phyloP scores from a whole-genome alignment of 2,329 filamentous ascomycete species.

The Xylaria sp. region DNA sequence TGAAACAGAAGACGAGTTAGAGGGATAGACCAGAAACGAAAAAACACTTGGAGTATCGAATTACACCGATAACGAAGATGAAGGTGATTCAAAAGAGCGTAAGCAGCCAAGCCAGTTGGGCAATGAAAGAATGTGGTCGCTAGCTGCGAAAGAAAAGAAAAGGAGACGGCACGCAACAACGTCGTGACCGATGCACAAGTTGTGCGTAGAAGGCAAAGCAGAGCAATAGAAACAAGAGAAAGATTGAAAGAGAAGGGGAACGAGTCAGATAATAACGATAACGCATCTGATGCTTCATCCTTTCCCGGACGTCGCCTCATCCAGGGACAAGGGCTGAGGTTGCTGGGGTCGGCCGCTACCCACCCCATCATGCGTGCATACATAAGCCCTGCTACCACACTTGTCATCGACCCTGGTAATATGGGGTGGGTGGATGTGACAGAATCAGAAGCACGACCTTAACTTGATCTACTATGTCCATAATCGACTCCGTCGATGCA shows the following conservation, averaged over 20 bases:
- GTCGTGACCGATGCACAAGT: conserved; percentile 48
- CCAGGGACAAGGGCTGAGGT: conserved; percentile 51
- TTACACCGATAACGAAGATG: conserved; percentile 52
- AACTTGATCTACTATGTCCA: conserved; percentile 49
- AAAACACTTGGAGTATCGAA: conserved; percentile 49
- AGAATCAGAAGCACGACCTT: conserved; percentile 52
- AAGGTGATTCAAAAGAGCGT: conserved; percentile 61
- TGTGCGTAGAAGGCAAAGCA: conserved; percentile 51
- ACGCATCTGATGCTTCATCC: conserved; percentile 51
- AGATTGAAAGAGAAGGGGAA: conserved; percentile 46
- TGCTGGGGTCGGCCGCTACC: conserved; percentile 49
- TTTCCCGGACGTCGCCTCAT: conserved; percentile 50
- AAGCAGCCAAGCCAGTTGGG: conserved; percentile 69
- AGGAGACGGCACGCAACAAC: conserved; percentile 52
- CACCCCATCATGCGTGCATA: conserved; percentile 49
- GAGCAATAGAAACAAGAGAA: conserved; percentile 54
- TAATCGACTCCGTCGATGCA: conserved; percentile 47
- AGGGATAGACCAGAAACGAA: conserved; percentile 43
- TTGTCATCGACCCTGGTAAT: conserved; percentile 46
- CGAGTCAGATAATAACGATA: conserved; percentile 54
- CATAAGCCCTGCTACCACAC: conserved; percentile 56
- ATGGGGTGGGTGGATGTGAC: conserved; percentile 52
- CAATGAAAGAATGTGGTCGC: conserved; percentile 56
- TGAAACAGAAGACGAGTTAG: conserved; percentile 42
- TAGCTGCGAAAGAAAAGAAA: conserved; percentile 58